Percentiles rank a stretch among this genome's conserved stretches.
Evolutionary conservation across 1,139 yeast genomes (phyloP).

Genomic region (Debaryomyces subglobosus): DNA sequence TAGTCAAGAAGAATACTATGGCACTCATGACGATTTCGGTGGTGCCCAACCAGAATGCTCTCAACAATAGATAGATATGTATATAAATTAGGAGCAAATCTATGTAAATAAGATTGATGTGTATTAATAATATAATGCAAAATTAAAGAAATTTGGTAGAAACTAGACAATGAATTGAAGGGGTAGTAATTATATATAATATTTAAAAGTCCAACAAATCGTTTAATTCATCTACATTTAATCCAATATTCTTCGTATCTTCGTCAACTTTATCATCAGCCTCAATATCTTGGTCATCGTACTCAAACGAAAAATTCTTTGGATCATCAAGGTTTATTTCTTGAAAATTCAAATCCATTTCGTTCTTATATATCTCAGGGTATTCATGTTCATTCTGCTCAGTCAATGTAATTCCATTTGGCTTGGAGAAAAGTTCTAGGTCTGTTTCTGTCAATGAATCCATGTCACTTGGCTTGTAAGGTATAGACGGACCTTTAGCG

Average conservation of each 20-base stretch:
- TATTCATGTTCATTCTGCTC: conserved; percentile 15
- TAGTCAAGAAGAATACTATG: conserved; percentile 14
- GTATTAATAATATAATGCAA: conserved; percentile 15
- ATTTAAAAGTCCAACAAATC: conserved; percentile 39
- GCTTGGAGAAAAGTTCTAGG: conserved; percentile 24
- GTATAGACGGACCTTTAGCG: conserved; percentile 26
- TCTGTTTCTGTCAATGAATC: conserved; percentile 27
- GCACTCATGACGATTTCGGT: conserved; percentile 15
- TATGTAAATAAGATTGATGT: conserved; percentile 18
- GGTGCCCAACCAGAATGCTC: conserved; percentile 43
- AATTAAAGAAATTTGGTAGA: conserved; percentile 9
- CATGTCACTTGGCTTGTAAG: conserved; percentile 36
- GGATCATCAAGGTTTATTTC: conserved; percentile 18
- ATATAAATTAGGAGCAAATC: conserved; percentile 8
- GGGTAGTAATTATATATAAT: background rate
- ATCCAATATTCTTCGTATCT: conserved; percentile 27
- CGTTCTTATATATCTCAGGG: conserved; percentile 17
- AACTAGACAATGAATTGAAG: conserved; percentile 10
- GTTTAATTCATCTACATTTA: conserved; percentile 37
- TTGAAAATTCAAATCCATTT: conserved; percentile 24
- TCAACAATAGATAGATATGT: conserved; percentile 33
- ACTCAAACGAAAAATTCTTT: conserved; percentile 13
- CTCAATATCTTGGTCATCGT: conserved; percentile 19
- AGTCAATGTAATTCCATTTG: background rate
- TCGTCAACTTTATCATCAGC: conserved; percentile 13